Base-by-base conservation (phyloP, 2,329 filamentous ascomycete species). In the Verticillium tricorpus region DNA sequence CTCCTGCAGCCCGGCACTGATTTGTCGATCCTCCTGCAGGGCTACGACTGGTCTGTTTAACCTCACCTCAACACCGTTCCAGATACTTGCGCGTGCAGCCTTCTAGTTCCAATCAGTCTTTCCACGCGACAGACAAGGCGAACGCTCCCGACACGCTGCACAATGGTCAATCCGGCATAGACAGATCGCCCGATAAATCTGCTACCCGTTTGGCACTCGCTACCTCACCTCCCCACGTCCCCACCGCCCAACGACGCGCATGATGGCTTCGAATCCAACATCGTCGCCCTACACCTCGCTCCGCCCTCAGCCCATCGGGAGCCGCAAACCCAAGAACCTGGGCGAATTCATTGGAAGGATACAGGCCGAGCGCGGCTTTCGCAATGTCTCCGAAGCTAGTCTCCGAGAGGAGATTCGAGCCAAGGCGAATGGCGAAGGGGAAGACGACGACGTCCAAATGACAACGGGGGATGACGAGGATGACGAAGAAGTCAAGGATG, bases 321-420 rank as follows among this genome's bases (percentile, higher is more conserved):
- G 79, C 76, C 84, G 78, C 70, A 81, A 79, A 70, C 81, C 83
- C 35, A 85, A 84, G 71, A 84, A 82, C 56, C 80, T 97, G n/a
- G 81, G 85, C 61, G 84, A 89, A 56, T 89, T 94, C 67, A 92
- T 97, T 67, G 79, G 84, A 62, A 92, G 93, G 67, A 89, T 97
- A 70, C 90, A 93, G 67, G 76, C 80, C 54, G 88, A 96, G 69
- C 88, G 90, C 63, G 91, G 92, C 28, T 96, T 98, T 72, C 89
- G 92, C 63, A 82, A 88, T 68, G 82, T 98, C 66, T 91, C 87
- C 58, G 91, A 96, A 73, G 83, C 87, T 58, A 83, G 86, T 54
- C 78, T 98, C 40, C 83, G 83, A 58, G 84, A 88, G 39, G 89
- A 95, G 69, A 88, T 95, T 59, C 79, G 52, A 74, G 78, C 31